Base-by-base conservation (phyloP, 2,329 filamentous ascomycete species). In the Epichloe aotearoae region DNA sequence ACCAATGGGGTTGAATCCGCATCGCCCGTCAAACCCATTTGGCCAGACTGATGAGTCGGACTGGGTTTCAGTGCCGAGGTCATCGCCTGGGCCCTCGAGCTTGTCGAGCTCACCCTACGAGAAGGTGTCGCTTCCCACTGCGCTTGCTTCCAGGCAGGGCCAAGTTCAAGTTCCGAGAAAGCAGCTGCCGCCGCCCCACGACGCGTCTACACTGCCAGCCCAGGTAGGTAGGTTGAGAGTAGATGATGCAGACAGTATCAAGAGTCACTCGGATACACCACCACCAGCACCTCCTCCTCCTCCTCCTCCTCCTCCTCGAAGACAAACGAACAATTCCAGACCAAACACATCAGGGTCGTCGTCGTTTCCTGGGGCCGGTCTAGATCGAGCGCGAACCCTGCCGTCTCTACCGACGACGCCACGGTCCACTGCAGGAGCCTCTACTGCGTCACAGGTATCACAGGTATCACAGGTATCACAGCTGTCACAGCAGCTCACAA, bases 1-100 rank as follows among this genome's bases (percentile, higher is more conserved):
- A 39, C 73, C 77, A 11, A 75, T 81, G 58, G 70, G 81, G 2
- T 75, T 87, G 20, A 96, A 95, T 63, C 80, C 84, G 1, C 76
- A 80, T 34, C 79, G 87, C 46, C 79, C 81, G 12, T 80, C 85
- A 1, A 97, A 97, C 60, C 93, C 93, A 0, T 97, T 94, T 64
- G 76, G 75, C 1, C 72, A 77, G 1, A 82, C 78, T 2, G 75
- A 83, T 34, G 87, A 95, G 64, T 79, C 84, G 10, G 90, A 96
- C 60, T 97, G 93, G 93, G 80, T 95, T 41, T 76, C 75, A 3
- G 72, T 84, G 5, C 74, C 79, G 20, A 69, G 77, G 34, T 69
- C 74, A 3, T 70, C 73, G 41, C 77, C 77, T 15, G 72, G 75
- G 38, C 70, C 76, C 0, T 78, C 75, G 2, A 79, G 73, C 60